phyloP scores from a whole-genome alignment of 108 stramenopile genomes.

The Cylindrotheca fusiformis region DNA sequence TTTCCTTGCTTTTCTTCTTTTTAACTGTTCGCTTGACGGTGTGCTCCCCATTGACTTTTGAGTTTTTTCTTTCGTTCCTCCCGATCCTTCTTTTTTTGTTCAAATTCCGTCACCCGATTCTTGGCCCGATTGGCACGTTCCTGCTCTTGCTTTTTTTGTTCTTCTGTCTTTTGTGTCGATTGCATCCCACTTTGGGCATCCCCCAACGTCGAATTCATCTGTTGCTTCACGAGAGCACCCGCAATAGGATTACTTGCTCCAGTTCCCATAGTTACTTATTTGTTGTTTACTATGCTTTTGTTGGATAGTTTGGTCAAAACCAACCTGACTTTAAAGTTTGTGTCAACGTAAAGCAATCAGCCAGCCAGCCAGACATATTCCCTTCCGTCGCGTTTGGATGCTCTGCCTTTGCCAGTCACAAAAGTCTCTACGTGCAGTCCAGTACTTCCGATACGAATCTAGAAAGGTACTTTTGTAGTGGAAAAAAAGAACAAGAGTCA shows the following conservation, averaged over 20 bases:
- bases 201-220: constrained; percentile 11
- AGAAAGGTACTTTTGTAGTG: too few species aligned
- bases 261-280: constrained; percentile 28
- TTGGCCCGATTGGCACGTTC: constrained; percentile 15
- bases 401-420: too few species aligned
- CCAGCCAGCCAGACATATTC: too few species aligned
- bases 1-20: not conserved
- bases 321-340: too few species aligned
- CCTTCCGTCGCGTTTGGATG: too few species aligned
- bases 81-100: constrained; percentile 40
- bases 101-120: constrained; percentile 29
- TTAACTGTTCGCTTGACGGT: constrained; percentile 29
- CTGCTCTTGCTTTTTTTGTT: constrained; percentile 10
- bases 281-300: constrained; percentile 1
- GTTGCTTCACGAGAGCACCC: constrained; percentile 22
- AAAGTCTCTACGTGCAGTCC: too few species aligned
- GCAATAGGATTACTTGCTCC: constrained; percentile 20
- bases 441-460: too few species aligned
- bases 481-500: too few species aligned
- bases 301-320: too few species aligned
- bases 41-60: constrained; percentile 29
- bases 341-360: too few species aligned
- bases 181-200: constrained; percentile 24
- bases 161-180: constrained; percentile 16
- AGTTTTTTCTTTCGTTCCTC: constrained; percentile 41